Evolutionary conservation across 139 green algal genomes (phyloP), one percentile per base, ranked within the genome.

Genomic region (Gonium pectorale): DNA sequence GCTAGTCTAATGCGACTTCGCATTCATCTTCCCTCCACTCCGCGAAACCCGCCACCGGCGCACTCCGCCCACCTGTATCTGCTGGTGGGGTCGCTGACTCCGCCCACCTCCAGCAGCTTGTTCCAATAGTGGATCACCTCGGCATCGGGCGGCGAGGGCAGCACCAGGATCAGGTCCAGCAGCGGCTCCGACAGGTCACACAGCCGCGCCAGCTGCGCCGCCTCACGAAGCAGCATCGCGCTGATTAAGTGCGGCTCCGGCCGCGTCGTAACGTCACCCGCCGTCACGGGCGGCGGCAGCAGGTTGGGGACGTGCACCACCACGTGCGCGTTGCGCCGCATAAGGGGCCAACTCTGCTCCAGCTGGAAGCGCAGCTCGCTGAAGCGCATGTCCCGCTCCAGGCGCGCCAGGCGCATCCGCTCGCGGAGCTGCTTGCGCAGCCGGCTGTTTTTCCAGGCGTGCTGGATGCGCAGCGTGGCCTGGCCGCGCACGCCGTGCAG

Each of bases 281-380:
- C 56, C 27, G 44, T 64, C 51, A 80, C 31, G 44, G 43, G 43
- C 67, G 63, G 73, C 66, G 56, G 80, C 40, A 83, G 81, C 77
- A 93, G 46, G 80, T 69, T 92, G 63, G 90, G 89, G 46, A 95
- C 44, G 87, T 95, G 92, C 22, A 94, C 49, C 49, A 94, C 81
- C 37, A 93, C 84, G 72, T 92, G 89, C n/a, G 74, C 52, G 54
- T 88, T 71, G 22, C 64, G 56, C 41, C 89, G 88, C n/a, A 91
- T 88, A 51, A 35, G 40, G 5, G 60, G 69, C 87, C 81, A 88
- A 46, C 85, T 68, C 46, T 67, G 37, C 66, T 74, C 69, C 77
- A 88, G 75, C 75, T 69, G 67, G 21, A 67, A 66, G 22, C 79
- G 81, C 67, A 88, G 81, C 81, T 90, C 69, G 22, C 62, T 26